A percentile compares a stretch with the other conserved stretches of the same genome.
Conservation (phyloP, 352 stramenopile genomes). For the Phytopythium aichiense region DNA sequence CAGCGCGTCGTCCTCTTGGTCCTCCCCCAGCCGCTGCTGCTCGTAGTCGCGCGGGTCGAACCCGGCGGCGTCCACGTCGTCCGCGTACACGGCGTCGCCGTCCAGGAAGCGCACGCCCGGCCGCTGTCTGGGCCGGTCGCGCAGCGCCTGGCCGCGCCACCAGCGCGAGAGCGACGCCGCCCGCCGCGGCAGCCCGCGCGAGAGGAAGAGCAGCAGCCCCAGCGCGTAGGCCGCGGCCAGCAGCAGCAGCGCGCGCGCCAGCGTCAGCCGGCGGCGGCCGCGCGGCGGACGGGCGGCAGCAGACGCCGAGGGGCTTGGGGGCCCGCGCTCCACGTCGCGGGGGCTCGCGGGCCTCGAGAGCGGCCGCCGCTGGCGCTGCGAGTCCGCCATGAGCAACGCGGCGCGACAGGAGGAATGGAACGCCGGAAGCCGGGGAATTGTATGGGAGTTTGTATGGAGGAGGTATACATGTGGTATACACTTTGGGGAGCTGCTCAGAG, state of each 20-base stretch:
- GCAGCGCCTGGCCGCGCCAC: neutral
- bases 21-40: neutral
- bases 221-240: neutral
- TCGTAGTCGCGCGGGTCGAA: neutral
- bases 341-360: neutral
- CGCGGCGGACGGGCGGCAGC: neutral
- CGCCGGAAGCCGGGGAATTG: neutral
- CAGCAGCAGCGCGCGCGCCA: neutral
- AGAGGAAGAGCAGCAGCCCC: neutral
- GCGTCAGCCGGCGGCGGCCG: neutral
- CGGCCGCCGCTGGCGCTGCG: slow-evolving; percentile 2
- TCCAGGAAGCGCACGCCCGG: neutral
- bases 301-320: neutral
- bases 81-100: slow-evolving; percentile 7
- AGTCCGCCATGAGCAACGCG: neutral
- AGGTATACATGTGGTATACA: neutral
- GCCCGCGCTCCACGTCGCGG: neutral
- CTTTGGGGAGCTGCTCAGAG: neutral
- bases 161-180: neutral
- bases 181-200: neutral
- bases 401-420: neutral
- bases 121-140: neutral
- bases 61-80: neutral
- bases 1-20: neutral
- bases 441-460: neutral